These are phyloP conservation scores for Trametes coccinea DNA, from an alignment of 768 basidiomycete species.

Conservation along the genomic window DNA sequence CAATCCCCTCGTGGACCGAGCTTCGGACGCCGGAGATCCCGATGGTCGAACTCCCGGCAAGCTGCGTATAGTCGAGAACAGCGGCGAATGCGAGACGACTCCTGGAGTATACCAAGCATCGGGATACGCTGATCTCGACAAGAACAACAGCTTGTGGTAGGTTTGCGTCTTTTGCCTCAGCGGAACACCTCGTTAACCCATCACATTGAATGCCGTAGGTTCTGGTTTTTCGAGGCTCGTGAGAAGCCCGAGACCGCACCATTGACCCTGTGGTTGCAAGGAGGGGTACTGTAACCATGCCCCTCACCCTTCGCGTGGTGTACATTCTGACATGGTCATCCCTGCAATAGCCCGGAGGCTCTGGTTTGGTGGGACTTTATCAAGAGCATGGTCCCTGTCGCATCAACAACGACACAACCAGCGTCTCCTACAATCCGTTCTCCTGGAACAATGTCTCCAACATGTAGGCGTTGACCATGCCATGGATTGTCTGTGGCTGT, in stretches of 20 bases:
- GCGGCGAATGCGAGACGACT: constrained; percentile 63
- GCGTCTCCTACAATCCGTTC: constrained; percentile 51
- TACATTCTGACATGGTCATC: too few species aligned
- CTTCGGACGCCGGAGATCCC: background rate
- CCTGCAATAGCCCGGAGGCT: constrained; percentile 36
- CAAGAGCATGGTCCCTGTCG: constrained; percentile 44
- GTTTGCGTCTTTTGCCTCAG: constrained; percentile 1
- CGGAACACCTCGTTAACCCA: background rate
- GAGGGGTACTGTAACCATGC: constrained; percentile 35
- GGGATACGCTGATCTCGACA: constrained; percentile 60
- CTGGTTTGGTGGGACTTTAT: constrained; percentile 38
- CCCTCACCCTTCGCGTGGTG: too few species aligned
- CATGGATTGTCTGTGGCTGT: background rate
- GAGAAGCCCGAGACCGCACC: constrained; percentile 60
- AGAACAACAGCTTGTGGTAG: constrained; percentile 57
- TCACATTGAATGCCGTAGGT: constrained; percentile 38
- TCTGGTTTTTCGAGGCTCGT: constrained; percentile 68
- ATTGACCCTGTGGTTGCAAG: constrained; percentile 69
- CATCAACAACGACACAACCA: constrained; percentile 52
- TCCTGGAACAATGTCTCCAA: constrained; percentile 62
- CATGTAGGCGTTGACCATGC: constrained; percentile 28
- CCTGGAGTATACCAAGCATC: constrained; percentile 59
- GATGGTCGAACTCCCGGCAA: background rate
- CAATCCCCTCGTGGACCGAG: background rate
- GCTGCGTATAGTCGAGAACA: constrained; percentile 58